phyloP scores from a whole-genome alignment of 345 rosid genomes.

The Lepidium aucheri region DNA sequence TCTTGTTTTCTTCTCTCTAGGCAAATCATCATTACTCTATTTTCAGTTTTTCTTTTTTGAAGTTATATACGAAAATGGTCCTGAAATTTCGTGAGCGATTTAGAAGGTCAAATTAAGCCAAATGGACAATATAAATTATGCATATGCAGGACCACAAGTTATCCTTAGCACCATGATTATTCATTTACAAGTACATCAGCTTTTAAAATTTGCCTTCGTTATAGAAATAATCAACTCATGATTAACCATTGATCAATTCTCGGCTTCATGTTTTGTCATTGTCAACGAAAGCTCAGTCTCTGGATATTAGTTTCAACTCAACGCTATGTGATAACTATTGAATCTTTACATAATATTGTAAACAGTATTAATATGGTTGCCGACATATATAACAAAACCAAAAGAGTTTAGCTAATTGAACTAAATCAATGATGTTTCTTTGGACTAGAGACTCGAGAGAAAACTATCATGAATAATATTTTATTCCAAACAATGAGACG shows the following conservation, averaged over 20 bases:
- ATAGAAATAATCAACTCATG: slow-evolving; percentile 13
- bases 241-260: slow-evolving; percentile 2
- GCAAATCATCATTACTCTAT: neutral
- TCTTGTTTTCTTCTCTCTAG: slow-evolving; percentile 17
- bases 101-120: neutral
- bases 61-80: neutral
- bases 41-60: neutral
- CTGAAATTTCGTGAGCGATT: neutral
- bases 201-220: neutral
- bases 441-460: neutral
- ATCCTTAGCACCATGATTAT: neutral
- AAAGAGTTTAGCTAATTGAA: neutral
- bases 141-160: slow-evolving; percentile 13
- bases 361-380: too few species aligned
- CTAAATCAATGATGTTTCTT: neutral
- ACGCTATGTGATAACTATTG: neutral
- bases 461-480: neutral
- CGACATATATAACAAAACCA: neutral
- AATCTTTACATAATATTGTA: too few species aligned
- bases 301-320: neutral
- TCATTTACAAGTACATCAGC: neutral
- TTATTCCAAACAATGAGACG: neutral
- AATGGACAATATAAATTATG: neutral
- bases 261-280: neutral
- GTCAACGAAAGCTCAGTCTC: neutral